A percentile compares a stretch with the other conserved stretches of the same genome.
Conservation (phyloP, 2,329 filamentous ascomycete species). For the Penicillium frequentans region DNA sequence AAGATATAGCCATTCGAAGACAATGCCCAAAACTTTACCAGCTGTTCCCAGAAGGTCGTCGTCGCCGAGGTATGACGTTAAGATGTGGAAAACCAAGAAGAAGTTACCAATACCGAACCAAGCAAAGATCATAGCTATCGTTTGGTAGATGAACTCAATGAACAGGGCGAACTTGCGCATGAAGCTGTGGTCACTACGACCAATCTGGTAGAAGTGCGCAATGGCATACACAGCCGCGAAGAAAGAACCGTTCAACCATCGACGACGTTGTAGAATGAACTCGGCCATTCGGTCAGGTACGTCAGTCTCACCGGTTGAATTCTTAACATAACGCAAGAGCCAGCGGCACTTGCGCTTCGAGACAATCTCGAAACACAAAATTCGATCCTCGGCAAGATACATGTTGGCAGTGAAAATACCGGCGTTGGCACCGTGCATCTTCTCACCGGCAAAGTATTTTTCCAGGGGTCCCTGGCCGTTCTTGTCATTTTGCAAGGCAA, state of each 20-base stretch:
- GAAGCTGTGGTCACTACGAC: conserved; percentile 86
- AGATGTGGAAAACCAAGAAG: conserved; percentile 96
- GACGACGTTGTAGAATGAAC: conserved; percentile 89
- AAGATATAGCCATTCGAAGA: conserved; percentile 96
- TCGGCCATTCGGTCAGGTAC: conserved; percentile 93
- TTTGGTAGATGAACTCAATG: conserved; percentile 91
- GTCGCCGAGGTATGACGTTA: conserved; percentile 80
- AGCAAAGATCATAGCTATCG: conserved; percentile 93
- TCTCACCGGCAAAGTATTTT: conserved; percentile 96
- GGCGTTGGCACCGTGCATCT: conserved; percentile 87
- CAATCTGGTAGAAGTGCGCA: conserved; percentile 93
- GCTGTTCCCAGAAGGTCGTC: conserved; percentile 68
- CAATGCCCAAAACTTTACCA: conserved; percentile 77
- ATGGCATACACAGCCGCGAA: conserved; percentile 96
- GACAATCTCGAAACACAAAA: conserved; percentile 72
- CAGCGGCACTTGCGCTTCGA: conserved; percentile 96
- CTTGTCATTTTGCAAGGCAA: conserved; percentile 95
- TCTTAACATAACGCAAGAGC: conserved; percentile 98
- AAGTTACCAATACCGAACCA: conserved; percentile 99
- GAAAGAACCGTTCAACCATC: conserved; percentile 98
- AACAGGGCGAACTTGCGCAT: conserved; percentile 86
- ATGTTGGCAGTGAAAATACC: conserved; percentile 95
- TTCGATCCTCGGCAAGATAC: conserved; percentile 54
- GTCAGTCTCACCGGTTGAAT: conserved; percentile 92
- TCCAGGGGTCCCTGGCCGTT: conserved; percentile 88